Evolutionary conservation across 1,284 basidiomycete genomes (phyloP), one percentile per base, ranked within the genome.

Genomic region (Rhodotorula sp.): DNA sequence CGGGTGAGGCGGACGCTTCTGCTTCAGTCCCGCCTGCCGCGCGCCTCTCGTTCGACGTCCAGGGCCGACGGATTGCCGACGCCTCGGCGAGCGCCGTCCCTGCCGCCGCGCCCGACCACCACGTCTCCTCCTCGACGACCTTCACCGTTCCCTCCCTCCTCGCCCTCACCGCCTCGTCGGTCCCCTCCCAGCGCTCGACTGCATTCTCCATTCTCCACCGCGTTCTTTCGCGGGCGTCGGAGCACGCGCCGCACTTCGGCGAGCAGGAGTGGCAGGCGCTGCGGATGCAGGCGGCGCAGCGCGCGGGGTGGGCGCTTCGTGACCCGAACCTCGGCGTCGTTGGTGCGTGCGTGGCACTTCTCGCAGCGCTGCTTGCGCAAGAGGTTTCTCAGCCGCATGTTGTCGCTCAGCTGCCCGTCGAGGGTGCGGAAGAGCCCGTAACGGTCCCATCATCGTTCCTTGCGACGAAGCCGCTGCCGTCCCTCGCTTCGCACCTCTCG

Each of bases 41-140:
- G 39, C n/a, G 37, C 27, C 37, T 44, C 36, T 87, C 91, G 2
- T 94, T 94, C 79, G 90, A 94, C 80, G 85, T 94, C 2, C 84
- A 86, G 0, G 93, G 92, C 10, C 27, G 83, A 89, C 9, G 36
- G 37, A 1, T 57, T 51, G 37, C 44, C 0, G 54, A 29, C 21
- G 60, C 57, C 2, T 9, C 29, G 1, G 34, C 37, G 13, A 29
- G 29, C 29, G 41, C 55, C 21, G 36, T 10, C 13, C 39, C 32
- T 21, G 27, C 44, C 34, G 36, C 44, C 22, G 60, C 21, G 12
- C 22, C n/a, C 1, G 70, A 72, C 8, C 69, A 71, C 36, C 75
- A 76, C 68, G 68, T 68, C 46, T 73, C 69, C 5, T 74, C 72
- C 15, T 53, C 72, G 8, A 50, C 64, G 5, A 55, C 46, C 0